phyloP scores from a whole-genome alignment of 768 basidiomycete genomes.

The Scleroderma citrinum region DNA sequence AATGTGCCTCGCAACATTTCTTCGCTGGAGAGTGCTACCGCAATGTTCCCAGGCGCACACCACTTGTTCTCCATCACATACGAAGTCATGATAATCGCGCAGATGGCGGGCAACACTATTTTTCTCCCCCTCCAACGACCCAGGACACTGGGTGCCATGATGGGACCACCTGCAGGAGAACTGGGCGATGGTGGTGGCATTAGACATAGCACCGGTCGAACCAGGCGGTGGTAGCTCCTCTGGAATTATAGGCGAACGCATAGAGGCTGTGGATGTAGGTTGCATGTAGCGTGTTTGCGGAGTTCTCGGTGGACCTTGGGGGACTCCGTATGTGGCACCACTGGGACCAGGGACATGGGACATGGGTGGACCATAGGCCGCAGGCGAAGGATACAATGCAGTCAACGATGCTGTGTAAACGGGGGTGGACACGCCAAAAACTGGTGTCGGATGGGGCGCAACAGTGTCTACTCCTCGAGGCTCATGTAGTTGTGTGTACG shows the following conservation, averaged over 20 bases:
- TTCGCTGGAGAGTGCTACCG: slow-evolving; percentile 12
- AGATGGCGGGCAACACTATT: slow-evolving; percentile 17
- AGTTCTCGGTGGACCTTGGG: not conserved
- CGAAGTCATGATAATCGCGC: slow-evolving; percentile 14
- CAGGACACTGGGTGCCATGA: slow-evolving; percentile 8
- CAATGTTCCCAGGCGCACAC: slow-evolving; percentile 17
- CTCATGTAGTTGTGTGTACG: too few species aligned
- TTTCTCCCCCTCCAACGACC: slow-evolving; percentile 12
- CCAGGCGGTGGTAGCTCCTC: not conserved
- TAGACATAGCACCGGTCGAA: not conserved
- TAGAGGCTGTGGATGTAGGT: not conserved
- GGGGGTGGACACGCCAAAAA: not conserved
- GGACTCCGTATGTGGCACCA: not conserved
- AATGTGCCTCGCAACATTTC: slow-evolving; percentile 23
- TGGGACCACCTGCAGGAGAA: slow-evolving; percentile 19
- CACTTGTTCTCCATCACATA: slow-evolving; percentile 9
- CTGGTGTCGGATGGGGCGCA: not conserved
- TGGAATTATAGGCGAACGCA: not conserved
- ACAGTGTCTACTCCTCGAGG: not conserved
- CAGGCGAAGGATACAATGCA: not conserved
- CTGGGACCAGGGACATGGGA: not conserved
- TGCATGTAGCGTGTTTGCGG: not conserved
- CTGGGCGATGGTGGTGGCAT: not conserved
- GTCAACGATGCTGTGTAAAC: not conserved
- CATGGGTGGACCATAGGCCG: not conserved